Percentiles rank a stretch among this genome's conserved stretches.
phyloP scores from a whole-genome alignment of 164 flowering plant species.

The Platanus orientalis region DNA sequence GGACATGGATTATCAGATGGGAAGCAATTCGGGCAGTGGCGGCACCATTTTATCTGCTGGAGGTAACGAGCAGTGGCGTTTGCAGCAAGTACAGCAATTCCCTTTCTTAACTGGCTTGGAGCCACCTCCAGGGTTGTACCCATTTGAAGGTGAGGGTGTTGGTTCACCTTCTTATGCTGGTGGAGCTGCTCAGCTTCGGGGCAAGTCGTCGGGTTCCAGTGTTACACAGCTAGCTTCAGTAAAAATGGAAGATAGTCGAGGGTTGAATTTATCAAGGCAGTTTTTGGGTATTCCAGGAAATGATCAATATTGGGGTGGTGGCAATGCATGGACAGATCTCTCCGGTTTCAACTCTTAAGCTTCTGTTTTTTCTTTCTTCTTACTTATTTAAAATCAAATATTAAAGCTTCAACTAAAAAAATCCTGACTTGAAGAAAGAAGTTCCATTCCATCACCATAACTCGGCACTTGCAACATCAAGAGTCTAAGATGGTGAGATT shows the following conservation, averaged over 20 bases:
- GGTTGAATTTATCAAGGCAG: conserved; percentile 45
- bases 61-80: conserved; percentile 44
- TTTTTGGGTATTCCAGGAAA: conserved; percentile 34
- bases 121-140: conserved; percentile 28
- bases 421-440: conserved; percentile 8
- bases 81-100: conserved; percentile 36
- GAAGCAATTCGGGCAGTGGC: conserved; percentile 24
- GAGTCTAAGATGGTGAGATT: conserved; percentile 13
- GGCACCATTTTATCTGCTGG: too few relatives aligned
- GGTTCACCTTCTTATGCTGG: conserved; percentile 4
- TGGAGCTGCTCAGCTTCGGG: conserved; percentile 18
- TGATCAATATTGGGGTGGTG: conserved; percentile 39
- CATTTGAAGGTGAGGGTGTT: conserved; percentile 33
- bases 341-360: conserved; percentile 49
- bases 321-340: conserved; percentile 56
- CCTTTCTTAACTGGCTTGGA: conserved; percentile 49
- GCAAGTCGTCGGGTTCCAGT: conserved; percentile 18
- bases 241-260: conserved; percentile 54
- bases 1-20: conserved; percentile 41
- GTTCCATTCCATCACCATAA: background rate
- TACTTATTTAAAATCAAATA: background rate
- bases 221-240: conserved; percentile 35
- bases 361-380: too few relatives aligned
- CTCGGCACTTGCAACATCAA: too few relatives aligned
- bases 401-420: conserved; percentile 17